A percentile compares a stretch with the other conserved stretches of the same genome.
Evolutionary conservation across 305 asterid species (phyloP).

Genomic region (Striga hermonthica): DNA sequence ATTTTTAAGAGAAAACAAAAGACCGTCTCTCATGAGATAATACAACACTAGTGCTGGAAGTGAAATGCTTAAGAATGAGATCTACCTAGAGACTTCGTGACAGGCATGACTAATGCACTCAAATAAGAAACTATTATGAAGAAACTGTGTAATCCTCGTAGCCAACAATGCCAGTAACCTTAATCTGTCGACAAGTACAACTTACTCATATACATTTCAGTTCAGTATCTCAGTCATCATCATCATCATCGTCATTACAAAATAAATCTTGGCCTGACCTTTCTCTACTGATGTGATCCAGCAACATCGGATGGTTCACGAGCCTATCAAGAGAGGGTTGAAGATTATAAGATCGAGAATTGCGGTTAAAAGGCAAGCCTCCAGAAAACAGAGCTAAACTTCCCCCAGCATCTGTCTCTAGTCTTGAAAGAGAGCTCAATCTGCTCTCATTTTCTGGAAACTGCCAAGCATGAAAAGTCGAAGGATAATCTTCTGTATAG

Average conservation of each 20-base stretch:
- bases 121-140: neutral
- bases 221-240: neutral
- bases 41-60: neutral
- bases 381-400: conserved; percentile 24
- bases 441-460: conserved; percentile 35
- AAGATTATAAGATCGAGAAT: conserved; percentile 29
- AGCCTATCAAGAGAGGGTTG: conserved; percentile 32
- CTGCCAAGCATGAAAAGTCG: conserved; percentile 33
- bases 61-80: conserved; percentile 1
- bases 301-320: conserved; percentile 35
- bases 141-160: conserved; percentile 5
- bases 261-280: conserved; percentile 29
- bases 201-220: conserved; percentile 28
- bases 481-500: conserved; percentile 29
- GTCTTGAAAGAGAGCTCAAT: conserved; percentile 25
- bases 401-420: conserved; percentile 17
- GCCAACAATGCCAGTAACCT: conserved; percentile 12
- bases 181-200: conserved; percentile 18
- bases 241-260: conserved; percentile 38
- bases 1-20: neutral
- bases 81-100: conserved; percentile 9
- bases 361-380: conserved; percentile 28
- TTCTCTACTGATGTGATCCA: conserved; percentile 36
- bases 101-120: neutral
- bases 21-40: neutral